These are phyloP conservation scores for Monilinia vaccinii-corymbosi DNA, from an alignment of 2,329 filamentous ascomycete genomes.

Conservation along the genomic window DNA sequence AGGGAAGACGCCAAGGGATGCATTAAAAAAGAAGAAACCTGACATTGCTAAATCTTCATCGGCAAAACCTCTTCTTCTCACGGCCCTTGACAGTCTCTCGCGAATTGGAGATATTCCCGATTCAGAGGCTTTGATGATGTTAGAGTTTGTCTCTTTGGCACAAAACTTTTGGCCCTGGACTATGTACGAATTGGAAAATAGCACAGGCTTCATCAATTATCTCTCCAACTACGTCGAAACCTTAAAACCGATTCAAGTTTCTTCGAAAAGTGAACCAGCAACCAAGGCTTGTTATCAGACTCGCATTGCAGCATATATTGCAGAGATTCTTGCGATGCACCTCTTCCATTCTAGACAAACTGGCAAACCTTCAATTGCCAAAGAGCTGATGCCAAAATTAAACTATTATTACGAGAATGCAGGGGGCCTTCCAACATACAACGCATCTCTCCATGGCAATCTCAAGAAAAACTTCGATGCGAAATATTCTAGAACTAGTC, in stretches of 20 bases:
- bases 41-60: slow-evolving; percentile 35
- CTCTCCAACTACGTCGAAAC: slow-evolving; percentile 61
- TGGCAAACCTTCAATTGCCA: slow-evolving; percentile 58
- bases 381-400: slow-evolving; percentile 63
- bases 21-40: slow-evolving; percentile 44
- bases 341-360: slow-evolving; percentile 77
- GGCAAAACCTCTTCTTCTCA: slow-evolving; percentile 58
- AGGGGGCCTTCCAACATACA: slow-evolving; percentile 73
- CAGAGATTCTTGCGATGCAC: slow-evolving; percentile 85
- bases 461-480: slow-evolving; percentile 75
- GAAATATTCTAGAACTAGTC: slow-evolving; percentile 63
- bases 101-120: slow-evolving; percentile 55
- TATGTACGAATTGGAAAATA: slow-evolving; percentile 67
- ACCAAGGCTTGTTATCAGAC: slow-evolving; percentile 47
- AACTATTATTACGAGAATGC: slow-evolving; percentile 74
- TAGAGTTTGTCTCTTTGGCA: slow-evolving; percentile 79
- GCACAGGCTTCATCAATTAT: slow-evolving; percentile 62
- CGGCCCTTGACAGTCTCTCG: slow-evolving; percentile 62
- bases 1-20: slow-evolving; percentile 72
- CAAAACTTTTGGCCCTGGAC: slow-evolving; percentile 97
- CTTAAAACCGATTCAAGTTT: slow-evolving; percentile 43
- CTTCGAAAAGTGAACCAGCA: slow-evolving; percentile 41
- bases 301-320: slow-evolving; percentile 69
- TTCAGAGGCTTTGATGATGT: slow-evolving; percentile 61
- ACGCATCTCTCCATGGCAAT: slow-evolving; percentile 76